A percentile compares a stretch with the other conserved stretches of the same genome.
Conservation (phyloP, 2,329 filamentous ascomycete genomes). For the Nigrograna mackinnonii region DNA sequence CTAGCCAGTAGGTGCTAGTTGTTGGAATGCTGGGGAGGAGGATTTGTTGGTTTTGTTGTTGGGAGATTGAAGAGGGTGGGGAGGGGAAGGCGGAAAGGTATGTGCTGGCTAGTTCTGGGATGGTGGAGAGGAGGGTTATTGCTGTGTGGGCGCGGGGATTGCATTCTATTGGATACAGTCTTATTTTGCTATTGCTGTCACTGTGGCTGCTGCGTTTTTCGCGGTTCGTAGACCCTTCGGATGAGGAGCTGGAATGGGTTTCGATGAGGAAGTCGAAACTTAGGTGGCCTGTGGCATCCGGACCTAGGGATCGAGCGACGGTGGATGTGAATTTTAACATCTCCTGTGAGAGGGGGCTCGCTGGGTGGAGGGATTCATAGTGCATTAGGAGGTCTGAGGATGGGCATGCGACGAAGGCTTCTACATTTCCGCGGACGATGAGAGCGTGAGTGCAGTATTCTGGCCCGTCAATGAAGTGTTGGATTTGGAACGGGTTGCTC, state of each 20-base stretch:
- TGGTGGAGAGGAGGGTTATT: conserved; percentile 59
- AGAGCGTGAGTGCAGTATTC: conserved; percentile 76
- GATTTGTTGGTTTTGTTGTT: conserved; percentile 6
- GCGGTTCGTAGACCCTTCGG: too few species aligned
- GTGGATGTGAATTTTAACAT: conserved; percentile 68
- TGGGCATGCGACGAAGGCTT: conserved; percentile 69
- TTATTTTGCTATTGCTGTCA: conserved; percentile 24
- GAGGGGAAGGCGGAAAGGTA: conserved; percentile 26
- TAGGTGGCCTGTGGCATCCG: conserved; percentile 68
- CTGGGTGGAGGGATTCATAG: conserved; percentile 62
- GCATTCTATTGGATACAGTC: conserved; percentile 70
- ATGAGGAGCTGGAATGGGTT: too few species aligned
- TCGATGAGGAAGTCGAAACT: conserved; percentile 73
- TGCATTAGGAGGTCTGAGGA: conserved; percentile 67
- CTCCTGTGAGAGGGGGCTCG: conserved; percentile 58
- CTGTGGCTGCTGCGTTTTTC: too few species aligned
- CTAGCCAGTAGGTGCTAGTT: conserved; percentile 64
- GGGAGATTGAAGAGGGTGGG: conserved; percentile 4
- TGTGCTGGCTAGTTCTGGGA: conserved; percentile 27
- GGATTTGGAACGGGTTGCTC: conserved; percentile 65
- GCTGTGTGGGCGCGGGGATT: conserved; percentile 73
- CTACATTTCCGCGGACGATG: conserved; percentile 66
- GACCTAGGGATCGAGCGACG: conserved; percentile 56
- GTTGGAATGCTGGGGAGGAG: conserved; percentile 23
- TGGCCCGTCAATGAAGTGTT: conserved; percentile 65